Percentiles rank a stretch among this genome's conserved stretches.
Conservation (phyloP, 2,329 filamentous ascomycete species). For the Mycosphaerella sp. region DNA sequence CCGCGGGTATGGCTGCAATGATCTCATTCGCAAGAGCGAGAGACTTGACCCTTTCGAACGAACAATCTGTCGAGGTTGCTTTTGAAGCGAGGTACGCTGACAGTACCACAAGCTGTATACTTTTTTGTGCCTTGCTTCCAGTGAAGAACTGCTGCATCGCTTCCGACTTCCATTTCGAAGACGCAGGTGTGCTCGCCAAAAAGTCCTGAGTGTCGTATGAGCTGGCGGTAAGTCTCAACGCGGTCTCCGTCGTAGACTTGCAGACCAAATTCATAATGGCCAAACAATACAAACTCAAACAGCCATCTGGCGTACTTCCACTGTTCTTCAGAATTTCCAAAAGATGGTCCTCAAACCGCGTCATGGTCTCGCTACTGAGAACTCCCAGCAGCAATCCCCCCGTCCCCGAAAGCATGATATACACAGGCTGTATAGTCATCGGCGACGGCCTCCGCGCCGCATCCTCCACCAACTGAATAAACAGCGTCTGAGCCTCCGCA, state of each 20-base stretch:
- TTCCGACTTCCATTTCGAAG: conserved; percentile 27
- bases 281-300: conserved; percentile 33
- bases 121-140: conserved; percentile 31
- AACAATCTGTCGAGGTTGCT: conserved; percentile 13
- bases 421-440: conserved; percentile 28
- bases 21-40: conserved; percentile 28
- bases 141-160: conserved; percentile 32
- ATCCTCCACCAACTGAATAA: conserved; percentile 29
- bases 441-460: conserved; percentile 27
- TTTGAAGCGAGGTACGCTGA: conserved; percentile 30
- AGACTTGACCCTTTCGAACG: conserved; percentile 22
- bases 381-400: conserved; percentile 28
- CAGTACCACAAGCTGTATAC: conserved; percentile 32
- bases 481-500: conserved; percentile 30
- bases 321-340: conserved; percentile 30
- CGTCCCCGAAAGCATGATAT: conserved; percentile 31
- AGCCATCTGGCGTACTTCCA: conserved; percentile 25
- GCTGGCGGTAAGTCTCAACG: conserved; percentile 19
- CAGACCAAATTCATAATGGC: conserved; percentile 33
- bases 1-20: conserved; percentile 25
- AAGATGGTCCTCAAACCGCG: conserved; percentile 30
- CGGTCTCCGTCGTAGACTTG: conserved; percentile 19
- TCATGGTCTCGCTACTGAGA: conserved; percentile 25
- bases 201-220: conserved; percentile 30
- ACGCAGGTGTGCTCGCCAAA: conserved; percentile 26